Evolutionary conservation across 768 basidiomycete genomes (phyloP).

Genomic region (Hydnum rufescens): DNA sequence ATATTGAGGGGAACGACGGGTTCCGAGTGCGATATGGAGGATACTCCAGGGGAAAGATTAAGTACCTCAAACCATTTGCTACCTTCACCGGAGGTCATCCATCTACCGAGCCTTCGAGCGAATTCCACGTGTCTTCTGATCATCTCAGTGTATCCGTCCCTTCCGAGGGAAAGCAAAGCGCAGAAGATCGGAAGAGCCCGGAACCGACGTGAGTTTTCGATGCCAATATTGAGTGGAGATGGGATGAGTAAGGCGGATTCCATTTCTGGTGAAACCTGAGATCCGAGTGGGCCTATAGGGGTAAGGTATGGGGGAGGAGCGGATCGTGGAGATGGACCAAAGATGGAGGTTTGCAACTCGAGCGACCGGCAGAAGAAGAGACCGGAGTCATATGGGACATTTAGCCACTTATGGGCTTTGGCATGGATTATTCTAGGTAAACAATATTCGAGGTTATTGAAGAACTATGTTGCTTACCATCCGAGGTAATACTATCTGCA

Average conservation of each 20-base stretch:
- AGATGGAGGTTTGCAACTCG: constrained; percentile 15
- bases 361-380: constrained; percentile 21
- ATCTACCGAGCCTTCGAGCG: constrained; percentile 17
- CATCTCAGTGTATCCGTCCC: constrained; percentile 21
- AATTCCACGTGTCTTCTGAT: constrained; percentile 21
- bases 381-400: constrained; percentile 23
- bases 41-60: constrained; percentile 9
- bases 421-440: constrained; percentile 8
- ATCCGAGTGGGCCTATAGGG: no score
- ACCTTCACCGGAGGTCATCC: constrained; percentile 12
- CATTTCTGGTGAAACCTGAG: not conserved
- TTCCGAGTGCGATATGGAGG: not conserved
- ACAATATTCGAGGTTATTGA: not conserved
- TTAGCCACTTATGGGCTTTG: constrained; percentile 20
- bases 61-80: constrained; percentile 14
- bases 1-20: constrained; percentile 18
- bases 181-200: constrained; percentile 23
- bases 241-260: constrained; percentile 11
- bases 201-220: constrained; percentile 26
- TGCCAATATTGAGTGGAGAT: constrained; percentile 20
- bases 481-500: constrained; percentile 23
- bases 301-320: constrained; percentile 21
- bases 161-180: constrained; percentile 20
- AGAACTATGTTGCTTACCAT: constrained; percentile 14
- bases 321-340: constrained; percentile 18